Conservation (phyloP, 768 basidiomycete species). For the Dacryopinax spathularia region DNA sequence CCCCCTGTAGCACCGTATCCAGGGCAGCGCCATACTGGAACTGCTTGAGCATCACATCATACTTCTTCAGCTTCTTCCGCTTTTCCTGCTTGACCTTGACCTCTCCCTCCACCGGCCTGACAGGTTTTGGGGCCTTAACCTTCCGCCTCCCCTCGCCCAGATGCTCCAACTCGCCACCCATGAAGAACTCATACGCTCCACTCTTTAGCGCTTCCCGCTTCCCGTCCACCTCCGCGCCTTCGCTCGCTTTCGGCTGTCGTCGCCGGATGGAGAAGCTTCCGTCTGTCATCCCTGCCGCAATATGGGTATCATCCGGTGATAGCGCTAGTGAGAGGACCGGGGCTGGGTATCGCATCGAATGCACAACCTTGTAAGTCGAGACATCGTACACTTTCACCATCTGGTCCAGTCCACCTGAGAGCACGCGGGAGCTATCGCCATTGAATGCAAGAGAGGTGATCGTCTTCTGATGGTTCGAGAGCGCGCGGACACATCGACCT, state of each 20-base stretch:
- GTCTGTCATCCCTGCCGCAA: conserved; percentile 94
- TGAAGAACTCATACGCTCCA: conserved; percentile 54
- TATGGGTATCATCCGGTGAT: conserved; percentile 95
- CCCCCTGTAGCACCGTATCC: conserved; percentile 80
- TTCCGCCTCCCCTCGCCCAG: conserved; percentile 40
- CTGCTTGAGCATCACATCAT: conserved; percentile 75
- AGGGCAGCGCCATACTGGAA: conserved; percentile 93
- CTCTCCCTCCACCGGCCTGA: conserved; percentile 51
- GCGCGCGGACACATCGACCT: conserved; percentile 72
- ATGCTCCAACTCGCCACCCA: conserved; percentile 38
- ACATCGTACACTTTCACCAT: conserved; percentile 99
- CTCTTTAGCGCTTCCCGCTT: conserved; percentile 33
- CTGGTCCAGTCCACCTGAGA: conserved; percentile 87
- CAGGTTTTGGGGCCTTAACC: conserved; percentile 34
- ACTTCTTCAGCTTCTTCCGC: conserved; percentile 60
- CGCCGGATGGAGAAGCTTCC: conserved; percentile 94
- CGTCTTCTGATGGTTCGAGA: conserved; percentile 98
- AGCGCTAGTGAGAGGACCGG: conserved; percentile 80
- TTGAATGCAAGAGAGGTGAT: conserved; percentile 81
- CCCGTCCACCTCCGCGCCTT: conserved; percentile 25
- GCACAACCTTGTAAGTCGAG: conserved; percentile 82
- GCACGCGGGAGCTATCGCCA: conserved; percentile 53
- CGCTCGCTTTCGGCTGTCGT: conserved; percentile 62
- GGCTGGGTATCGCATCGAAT: conserved; percentile 97
- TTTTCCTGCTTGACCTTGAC: conserved; percentile 60